Evolutionary conservation across 768 basidiomycete species (phyloP).

Genomic region (Amanita exitialis): DNA sequence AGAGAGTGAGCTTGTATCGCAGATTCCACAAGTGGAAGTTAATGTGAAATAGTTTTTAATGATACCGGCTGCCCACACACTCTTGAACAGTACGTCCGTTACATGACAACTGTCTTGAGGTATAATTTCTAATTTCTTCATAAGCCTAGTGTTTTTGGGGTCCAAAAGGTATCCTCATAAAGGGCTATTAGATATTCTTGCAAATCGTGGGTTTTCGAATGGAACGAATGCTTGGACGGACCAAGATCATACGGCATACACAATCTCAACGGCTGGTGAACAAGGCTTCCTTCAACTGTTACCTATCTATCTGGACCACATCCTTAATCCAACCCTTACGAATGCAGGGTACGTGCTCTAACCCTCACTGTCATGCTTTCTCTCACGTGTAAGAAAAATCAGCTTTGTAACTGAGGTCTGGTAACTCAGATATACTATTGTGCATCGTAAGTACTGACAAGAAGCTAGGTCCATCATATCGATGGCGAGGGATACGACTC

Average conservation of each 20-base stretch:
- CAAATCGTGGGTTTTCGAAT: conserved; percentile 87
- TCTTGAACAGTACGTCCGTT: conserved; percentile 71
- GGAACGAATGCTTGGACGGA: conserved; percentile 98
- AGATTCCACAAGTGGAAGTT: not conserved
- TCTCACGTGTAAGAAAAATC: conserved; percentile 8
- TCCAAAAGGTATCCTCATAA: conserved; percentile 95
- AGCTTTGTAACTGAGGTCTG: conserved; percentile 52
- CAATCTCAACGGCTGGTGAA: conserved; percentile 89
- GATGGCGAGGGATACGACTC: conserved; percentile 85
- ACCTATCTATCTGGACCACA: conserved; percentile 91
- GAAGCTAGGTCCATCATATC: conserved; percentile 79
- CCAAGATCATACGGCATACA: conserved; percentile 91
- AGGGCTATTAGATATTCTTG: conserved; percentile 89
- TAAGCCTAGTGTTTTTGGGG: conserved; percentile 87
- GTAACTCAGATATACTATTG: conserved; percentile 9
- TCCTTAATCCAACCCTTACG: conserved; percentile 92
- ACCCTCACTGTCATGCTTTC: not conserved
- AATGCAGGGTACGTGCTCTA: conserved; percentile 57
- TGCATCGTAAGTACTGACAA: not conserved
- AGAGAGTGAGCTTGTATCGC: conserved; percentile 50
- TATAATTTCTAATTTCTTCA: conserved; percentile 4
- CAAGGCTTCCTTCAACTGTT: conserved; percentile 83
- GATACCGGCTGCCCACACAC: conserved; percentile 96
- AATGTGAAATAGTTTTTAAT: conserved; percentile 59
- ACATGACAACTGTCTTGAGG: not conserved